Evolutionary conservation across 306 rosid species (phyloP).

Genomic region (Vigna hirtella): DNA sequence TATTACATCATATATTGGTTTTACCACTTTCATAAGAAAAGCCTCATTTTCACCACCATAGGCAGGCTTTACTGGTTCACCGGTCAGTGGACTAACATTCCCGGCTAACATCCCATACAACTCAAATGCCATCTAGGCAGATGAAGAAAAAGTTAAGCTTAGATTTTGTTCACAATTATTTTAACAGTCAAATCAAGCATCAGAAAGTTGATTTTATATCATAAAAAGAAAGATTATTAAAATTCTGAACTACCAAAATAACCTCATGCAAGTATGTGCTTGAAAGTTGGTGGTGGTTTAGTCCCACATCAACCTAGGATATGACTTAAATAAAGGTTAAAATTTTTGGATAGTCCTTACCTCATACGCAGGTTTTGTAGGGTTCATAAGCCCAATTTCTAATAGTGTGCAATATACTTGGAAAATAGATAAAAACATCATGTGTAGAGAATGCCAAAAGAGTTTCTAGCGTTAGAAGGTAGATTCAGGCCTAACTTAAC

Average conservation of each 20-base stretch:
- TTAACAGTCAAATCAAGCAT: constrained; percentile 32
- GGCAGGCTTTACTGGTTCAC: constrained; percentile 92
- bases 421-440: constrained; percentile 22
- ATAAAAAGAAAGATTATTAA: constrained; percentile 1
- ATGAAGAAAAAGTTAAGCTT: constrained; percentile 34
- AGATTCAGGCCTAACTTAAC: too few relatives aligned
- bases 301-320: neutral
- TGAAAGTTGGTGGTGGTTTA: neutral
- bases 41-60: constrained; percentile 87
- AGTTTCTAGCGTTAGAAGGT: neutral
- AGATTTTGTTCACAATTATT: constrained; percentile 33
- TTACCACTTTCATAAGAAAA: constrained; percentile 79
- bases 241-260: constrained; percentile 10
- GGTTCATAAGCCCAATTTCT: neutral
- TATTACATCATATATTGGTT: constrained; percentile 87
- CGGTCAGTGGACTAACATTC: constrained; percentile 84
- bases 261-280: constrained; percentile 4
- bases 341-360: neutral
- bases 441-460: constrained; percentile 3
- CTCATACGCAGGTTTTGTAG: neutral
- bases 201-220: constrained; percentile 5
- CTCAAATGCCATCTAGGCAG: constrained; percentile 91
- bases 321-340: neutral
- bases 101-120: constrained; percentile 93
- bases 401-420: neutral